Evolutionary conservation across 495 filamentous ascomycete genomes (phyloP).

Genomic region (Hypoxylon lenormandii): DNA sequence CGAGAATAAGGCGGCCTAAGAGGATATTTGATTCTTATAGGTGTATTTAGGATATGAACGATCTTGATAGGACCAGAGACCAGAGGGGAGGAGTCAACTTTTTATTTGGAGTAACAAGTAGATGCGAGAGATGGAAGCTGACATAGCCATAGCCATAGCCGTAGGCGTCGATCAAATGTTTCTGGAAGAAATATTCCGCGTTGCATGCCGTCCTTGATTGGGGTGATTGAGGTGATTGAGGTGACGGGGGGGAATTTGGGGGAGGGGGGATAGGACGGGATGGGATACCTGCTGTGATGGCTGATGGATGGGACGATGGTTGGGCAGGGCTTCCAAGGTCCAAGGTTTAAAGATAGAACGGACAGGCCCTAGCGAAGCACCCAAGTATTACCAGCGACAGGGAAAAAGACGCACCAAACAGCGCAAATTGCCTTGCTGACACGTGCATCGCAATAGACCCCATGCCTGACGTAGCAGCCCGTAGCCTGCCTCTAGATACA

Average conservation of each 20-base stretch:
- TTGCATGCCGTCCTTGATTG: constrained; percentile 5
- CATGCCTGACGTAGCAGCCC: constrained; percentile 28
- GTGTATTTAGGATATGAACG: constrained; percentile 16
- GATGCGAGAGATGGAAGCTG: constrained; percentile 21
- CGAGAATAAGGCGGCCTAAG: constrained; percentile 41
- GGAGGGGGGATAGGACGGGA: neutral
- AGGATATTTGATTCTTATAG: constrained; percentile 16
- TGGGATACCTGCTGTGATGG: neutral
- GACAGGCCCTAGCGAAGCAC: neutral
- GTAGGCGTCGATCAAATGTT: constrained; percentile 6
- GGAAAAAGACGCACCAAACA: constrained; percentile 19
- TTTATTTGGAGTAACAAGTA: constrained; percentile 22
- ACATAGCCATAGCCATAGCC: constrained; percentile 24
- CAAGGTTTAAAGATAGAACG: constrained; percentile 34
- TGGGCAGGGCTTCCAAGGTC: neutral
- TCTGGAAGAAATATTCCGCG: constrained; percentile 37
- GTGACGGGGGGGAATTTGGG: too few relatives aligned
- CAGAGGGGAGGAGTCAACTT: constrained; percentile 16
- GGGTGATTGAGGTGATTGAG: too few relatives aligned
- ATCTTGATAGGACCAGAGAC: neutral
- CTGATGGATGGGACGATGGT: neutral
- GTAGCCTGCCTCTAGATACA: too few relatives aligned
- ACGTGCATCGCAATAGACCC: constrained; percentile 28
- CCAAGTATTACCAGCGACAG: neutral
- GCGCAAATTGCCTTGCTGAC: constrained; percentile 39